These are phyloP conservation scores for Euphrasia arctica DNA, from an alignment of 305 asterid species.

Conservation along the genomic window DNA sequence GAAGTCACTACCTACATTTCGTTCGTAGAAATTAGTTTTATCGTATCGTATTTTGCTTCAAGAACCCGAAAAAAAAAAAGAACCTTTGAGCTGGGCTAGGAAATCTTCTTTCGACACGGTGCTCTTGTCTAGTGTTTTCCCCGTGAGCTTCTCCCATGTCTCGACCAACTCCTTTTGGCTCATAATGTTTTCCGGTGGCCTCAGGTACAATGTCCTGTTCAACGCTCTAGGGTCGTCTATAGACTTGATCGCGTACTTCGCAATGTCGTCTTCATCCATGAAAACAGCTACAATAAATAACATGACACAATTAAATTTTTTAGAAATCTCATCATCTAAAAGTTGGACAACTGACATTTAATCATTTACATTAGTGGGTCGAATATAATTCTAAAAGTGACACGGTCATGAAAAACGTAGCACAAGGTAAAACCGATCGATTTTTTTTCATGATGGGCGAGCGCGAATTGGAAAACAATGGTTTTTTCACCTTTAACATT, in stretches of 20 bases:
- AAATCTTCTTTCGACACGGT: conserved; percentile 43
- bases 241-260: conserved; percentile 58
- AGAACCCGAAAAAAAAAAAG: neutral
- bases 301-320: neutral
- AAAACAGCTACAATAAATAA: conserved; percentile 38
- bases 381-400: too few relatives aligned
- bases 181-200: conserved; percentile 60
- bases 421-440: neutral
- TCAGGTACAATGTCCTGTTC: conserved; percentile 72
- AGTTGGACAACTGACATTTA: too few relatives aligned
- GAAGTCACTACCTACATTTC: conserved; percentile 41
- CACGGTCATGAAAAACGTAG: neutral
- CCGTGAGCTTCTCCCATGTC: conserved; percentile 62
- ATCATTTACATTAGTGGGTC: too few relatives aligned
- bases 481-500: conserved; percentile 48
- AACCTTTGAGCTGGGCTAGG: conserved; percentile 57
- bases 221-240: conserved; percentile 64
- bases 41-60: neutral
- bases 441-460: too few relatives aligned
- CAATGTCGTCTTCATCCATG: conserved; percentile 71
- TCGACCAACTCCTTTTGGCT: conserved; percentile 54
- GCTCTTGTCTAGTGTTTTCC: conserved; percentile 36
- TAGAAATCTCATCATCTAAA: too few relatives aligned
- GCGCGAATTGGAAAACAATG: neutral
- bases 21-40: neutral